Percentiles rank a stretch among this genome's conserved stretches.
Conservation (phyloP, 2,329 filamentous ascomycete species). For the Dactylellina sp. region DNA sequence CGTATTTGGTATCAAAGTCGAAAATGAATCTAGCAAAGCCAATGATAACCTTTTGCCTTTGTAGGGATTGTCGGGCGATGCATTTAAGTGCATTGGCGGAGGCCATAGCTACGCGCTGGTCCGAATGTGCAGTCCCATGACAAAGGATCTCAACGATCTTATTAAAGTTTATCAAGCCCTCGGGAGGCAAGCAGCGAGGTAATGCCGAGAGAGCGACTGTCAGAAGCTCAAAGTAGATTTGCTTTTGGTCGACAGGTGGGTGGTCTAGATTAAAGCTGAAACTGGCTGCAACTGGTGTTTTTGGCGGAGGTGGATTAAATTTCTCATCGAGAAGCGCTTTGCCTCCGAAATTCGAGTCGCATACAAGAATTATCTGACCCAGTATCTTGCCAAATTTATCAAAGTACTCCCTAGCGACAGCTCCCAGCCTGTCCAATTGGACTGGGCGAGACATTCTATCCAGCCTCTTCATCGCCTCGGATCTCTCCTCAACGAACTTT, state of each 20-base stretch:
- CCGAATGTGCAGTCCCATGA: slow-evolving; percentile 95
- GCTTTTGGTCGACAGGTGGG: slow-evolving; percentile 81
- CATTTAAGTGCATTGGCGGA: slow-evolving; percentile 94
- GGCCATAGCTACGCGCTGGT: slow-evolving; percentile 88
- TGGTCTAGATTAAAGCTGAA: slow-evolving; percentile 94
- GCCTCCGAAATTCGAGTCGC: slow-evolving; percentile 95
- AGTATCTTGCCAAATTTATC: slow-evolving; percentile 92
- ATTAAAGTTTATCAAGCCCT: slow-evolving; percentile 83
- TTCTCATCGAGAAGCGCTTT: slow-evolving; percentile 96
- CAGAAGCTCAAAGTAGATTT: slow-evolving; percentile 93
- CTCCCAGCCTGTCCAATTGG: slow-evolving; percentile 73
- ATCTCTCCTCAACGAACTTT: slow-evolving; percentile 59
- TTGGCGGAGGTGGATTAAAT: slow-evolving; percentile 85
- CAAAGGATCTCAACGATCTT: slow-evolving; percentile 93
- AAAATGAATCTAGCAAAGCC: slow-evolving; percentile 98
- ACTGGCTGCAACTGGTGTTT: slow-evolving; percentile 92
- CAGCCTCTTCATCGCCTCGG: slow-evolving; percentile 60
- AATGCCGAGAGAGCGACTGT: slow-evolving; percentile 95
- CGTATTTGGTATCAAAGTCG: slow-evolving; percentile 96
- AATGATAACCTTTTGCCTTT: slow-evolving; percentile 95
- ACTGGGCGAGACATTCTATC: slow-evolving; percentile 74
- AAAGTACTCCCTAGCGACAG: slow-evolving; percentile 86
- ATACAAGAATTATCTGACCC: slow-evolving; percentile 94
- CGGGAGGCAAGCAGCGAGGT: slow-evolving; percentile 86
- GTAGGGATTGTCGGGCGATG: slow-evolving; percentile 84